Percentiles rank a stretch among this genome's conserved stretches.
These are phyloP conservation scores for Kazachstania sp. DNA, from an alignment of 1,139 yeast species.

Conservation along the genomic window DNA sequence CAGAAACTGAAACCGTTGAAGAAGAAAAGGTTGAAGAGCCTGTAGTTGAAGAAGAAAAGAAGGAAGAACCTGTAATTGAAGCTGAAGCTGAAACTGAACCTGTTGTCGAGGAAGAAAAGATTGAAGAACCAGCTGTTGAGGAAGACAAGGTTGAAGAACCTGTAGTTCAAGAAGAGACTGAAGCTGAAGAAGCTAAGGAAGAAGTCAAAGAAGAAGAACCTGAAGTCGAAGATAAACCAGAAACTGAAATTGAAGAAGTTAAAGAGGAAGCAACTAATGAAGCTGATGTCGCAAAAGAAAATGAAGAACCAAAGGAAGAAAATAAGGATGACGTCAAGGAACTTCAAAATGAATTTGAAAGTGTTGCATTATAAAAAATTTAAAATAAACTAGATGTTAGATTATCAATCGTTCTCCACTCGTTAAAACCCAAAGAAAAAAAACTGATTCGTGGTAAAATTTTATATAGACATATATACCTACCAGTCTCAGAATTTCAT, in stretches of 20 bases:
- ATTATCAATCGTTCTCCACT: neutral
- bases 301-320: neutral
- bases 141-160: too few species aligned
- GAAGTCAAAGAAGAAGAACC: neutral
- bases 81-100: too few species aligned
- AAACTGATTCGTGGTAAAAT: too few species aligned
- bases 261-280: conserved; percentile 2
- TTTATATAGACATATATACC: too few species aligned
- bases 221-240: conserved; percentile 1
- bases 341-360: conserved; percentile 23
- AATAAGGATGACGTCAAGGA: conserved; percentile 10
- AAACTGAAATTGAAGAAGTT: neutral
- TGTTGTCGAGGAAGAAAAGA: too few species aligned
- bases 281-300: conserved; percentile 4
- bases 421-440: neutral
- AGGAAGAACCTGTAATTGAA: too few species aligned
- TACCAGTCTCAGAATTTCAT: too few species aligned
- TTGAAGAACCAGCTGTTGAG: too few species aligned
- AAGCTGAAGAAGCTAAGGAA: neutral
- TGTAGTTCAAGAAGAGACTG: neutral
- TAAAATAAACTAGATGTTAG: neutral
- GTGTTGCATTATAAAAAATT: conserved; percentile 21
- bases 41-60: too few species aligned
- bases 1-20: neutral
- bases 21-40: too few species aligned